Base-by-base conservation (phyloP, 352 stramenopile genomes). In the Sclerospora graminicola region DNA sequence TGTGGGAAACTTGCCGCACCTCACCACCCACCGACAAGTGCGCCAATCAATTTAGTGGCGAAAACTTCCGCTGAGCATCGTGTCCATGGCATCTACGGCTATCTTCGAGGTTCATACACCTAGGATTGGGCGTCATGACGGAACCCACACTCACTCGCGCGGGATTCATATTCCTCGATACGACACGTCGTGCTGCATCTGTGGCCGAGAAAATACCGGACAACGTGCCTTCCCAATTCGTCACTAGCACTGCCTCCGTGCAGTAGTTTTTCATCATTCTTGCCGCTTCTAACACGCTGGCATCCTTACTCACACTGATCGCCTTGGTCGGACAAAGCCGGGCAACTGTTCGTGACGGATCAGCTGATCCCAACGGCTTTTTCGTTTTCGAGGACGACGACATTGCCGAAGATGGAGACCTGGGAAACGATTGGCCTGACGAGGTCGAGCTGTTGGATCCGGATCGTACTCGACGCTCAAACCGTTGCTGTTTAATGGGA, bases 171-270 rank as follows among this genome's bases (percentile, higher is more conserved):
- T 69, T 67, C 48, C 88, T 82, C 0, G 78, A 80, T 2, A 94
- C 66, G 5, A 94, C 82, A 19, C 81, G 80, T 15, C 74, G 76
- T 11, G 82, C 82, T 10, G 78, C 79, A 37, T 94, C 82, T 0
- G 82, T 94, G 36, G 98, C 94, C 8, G 94, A 98, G 31, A 98
- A 84, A 45, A 98, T 98, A 32, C 95, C 95, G 39, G 78, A 77
- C 14, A 98, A 65, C 0, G 63, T 77, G 28, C 93, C 93, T 45
- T 81, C 60, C 38, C 68, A 63, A 41, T 94, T 86, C 0, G 90
- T 82, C 32, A 98, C 74, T 7, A 98, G 79, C 2, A 97, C 84
- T 16, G 94, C 94, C 26, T 89, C 87, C 4, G 84, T 67, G 23
- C 94, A 77, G 45, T 97, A 96, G 13, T 69, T 77, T 32, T 94